Percentiles rank a stretch among this genome's conserved stretches.
Evolutionary conservation across 768 basidiomycete species (phyloP).

Genomic region (Hypholoma fasciculare): DNA sequence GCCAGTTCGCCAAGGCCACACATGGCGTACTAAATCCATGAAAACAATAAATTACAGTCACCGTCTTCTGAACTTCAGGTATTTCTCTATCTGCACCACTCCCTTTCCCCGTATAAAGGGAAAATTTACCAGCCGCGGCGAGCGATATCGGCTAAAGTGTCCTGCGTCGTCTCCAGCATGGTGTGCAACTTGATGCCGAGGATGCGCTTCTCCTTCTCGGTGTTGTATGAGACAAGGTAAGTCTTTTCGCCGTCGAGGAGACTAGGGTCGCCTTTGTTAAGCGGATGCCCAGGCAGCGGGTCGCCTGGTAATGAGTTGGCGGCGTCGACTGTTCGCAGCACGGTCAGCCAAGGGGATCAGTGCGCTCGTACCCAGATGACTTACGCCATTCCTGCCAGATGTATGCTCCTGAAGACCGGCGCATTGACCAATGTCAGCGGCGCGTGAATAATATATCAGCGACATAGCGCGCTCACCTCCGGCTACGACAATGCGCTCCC

Average conservation of each 20-base stretch:
- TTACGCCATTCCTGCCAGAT: conserved; percentile 38
- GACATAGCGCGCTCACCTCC: conserved; percentile 21
- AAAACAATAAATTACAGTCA: too few species aligned
- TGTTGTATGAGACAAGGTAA: conserved; percentile 24
- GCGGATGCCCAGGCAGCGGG: conserved; percentile 20
- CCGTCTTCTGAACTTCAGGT: not conserved
- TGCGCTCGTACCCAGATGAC: conserved; percentile 7
- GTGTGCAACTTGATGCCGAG: conserved; percentile 31
- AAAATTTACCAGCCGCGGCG: conserved; percentile 26
- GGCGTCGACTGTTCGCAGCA: conserved; percentile 27
- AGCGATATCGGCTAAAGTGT: conserved; percentile 31
- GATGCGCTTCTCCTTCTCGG: conserved; percentile 26
- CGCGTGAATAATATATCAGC: not conserved
- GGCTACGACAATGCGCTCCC: conserved; percentile 57
- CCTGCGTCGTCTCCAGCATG: conserved; percentile 28
- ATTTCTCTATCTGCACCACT: too few species aligned
- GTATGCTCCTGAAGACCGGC: conserved; percentile 14
- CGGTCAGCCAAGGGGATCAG: not conserved
- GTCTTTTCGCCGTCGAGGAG: conserved; percentile 9
- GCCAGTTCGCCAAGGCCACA: too few species aligned
- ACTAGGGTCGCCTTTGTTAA: conserved; percentile 29
- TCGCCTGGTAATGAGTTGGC: conserved; percentile 25
- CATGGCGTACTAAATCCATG: too few species aligned
- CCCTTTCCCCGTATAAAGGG: not conserved
- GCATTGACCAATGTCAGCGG: not conserved